phyloP scores from a whole-genome alignment of 1,284 basidiomycete genomes.

The Cryptococcus sp. region DNA sequence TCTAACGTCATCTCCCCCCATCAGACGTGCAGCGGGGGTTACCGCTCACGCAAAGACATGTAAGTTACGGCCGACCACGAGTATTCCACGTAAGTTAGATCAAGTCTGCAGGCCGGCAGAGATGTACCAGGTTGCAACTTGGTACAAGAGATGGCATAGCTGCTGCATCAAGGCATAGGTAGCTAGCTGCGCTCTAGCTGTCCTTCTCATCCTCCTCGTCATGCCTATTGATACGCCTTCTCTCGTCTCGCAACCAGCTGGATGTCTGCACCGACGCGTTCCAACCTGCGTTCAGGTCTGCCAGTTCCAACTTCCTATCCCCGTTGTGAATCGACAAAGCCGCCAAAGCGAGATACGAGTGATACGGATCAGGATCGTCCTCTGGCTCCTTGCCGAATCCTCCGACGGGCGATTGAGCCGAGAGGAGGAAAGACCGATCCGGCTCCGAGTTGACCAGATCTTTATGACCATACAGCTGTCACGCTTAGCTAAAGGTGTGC shows the following conservation, averaged over 20 bases:
- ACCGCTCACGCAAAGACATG: too few species aligned
- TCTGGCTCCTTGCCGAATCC: constrained; percentile 76
- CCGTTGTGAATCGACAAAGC: constrained; percentile 60
- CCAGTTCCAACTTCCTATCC: constrained; percentile 57
- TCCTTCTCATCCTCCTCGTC: too few species aligned
- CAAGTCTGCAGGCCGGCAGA: too few species aligned
- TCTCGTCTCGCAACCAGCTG: constrained; percentile 54
- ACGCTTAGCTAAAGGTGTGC: not conserved
- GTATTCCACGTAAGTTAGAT: too few species aligned
- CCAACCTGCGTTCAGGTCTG: constrained; percentile 46
- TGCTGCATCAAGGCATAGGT: too few species aligned
- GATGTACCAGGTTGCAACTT: too few species aligned
- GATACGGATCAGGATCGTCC: constrained; percentile 80
- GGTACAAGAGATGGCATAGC: too few species aligned
- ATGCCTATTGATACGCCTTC: constrained; percentile 8
- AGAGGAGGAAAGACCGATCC: constrained; percentile 60
- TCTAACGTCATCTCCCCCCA: too few species aligned
- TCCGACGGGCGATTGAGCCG: constrained; percentile 76
- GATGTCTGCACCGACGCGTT: constrained; percentile 63
- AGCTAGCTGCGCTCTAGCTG: too few species aligned
- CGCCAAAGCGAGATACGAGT: constrained; percentile 82
- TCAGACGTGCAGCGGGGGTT: too few species aligned
- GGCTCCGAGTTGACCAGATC: constrained; percentile 54
- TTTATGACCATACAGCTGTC: constrained; percentile 59
- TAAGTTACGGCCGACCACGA: too few species aligned